Evolutionary conservation across 2,329 filamentous ascomycete species (phyloP).

Genomic region (Verticillium tricorpus): DNA sequence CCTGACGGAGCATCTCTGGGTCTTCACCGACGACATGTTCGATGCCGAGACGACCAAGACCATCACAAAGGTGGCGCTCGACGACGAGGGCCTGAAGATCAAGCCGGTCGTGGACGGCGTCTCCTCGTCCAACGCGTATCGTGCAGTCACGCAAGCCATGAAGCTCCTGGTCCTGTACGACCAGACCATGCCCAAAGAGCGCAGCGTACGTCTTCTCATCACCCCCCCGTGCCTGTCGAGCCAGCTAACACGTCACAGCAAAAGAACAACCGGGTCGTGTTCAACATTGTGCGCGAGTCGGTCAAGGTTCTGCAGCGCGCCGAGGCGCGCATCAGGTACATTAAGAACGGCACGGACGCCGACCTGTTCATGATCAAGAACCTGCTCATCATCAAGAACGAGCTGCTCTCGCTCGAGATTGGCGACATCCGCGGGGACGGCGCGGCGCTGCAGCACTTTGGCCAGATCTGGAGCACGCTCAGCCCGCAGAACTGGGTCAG

Average conservation of each 20-base stretch:
- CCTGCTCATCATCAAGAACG: slow-evolving; percentile 89
- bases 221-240: too few relatives aligned
- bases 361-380: slow-evolving; percentile 95
- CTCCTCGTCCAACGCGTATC: slow-evolving; percentile 53
- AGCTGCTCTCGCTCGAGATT: slow-evolving; percentile 94
- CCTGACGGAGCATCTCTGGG: slow-evolving; percentile 54
- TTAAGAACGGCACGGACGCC: slow-evolving; percentile 59
- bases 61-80: slow-evolving; percentile 43
- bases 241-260: slow-evolving; percentile 24
- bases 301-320: slow-evolving; percentile 78
- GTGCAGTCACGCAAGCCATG: slow-evolving; percentile 53
- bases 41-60: slow-evolving; percentile 52
- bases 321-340: slow-evolving; percentile 63
- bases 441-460: slow-evolving; percentile 55
- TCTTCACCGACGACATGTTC: slow-evolving; percentile 49
- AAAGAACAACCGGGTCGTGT: slow-evolving; percentile 52
- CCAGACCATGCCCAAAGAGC: slow-evolving; percentile 59
- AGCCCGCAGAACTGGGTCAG: slow-evolving; percentile 54
- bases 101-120: slow-evolving; percentile 41
- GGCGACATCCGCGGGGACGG: slow-evolving; percentile 55
- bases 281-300: slow-evolving; percentile 81
- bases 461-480: slow-evolving; percentile 61
- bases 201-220: slow-evolving; percentile 43
- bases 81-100: slow-evolving; percentile 46
- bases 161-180: slow-evolving; percentile 59